A percentile compares a stretch with the other conserved stretches of the same genome.
phyloP scores from a whole-genome alignment of 129 eudicot species.

The Rutidosis leptorrhynchoides region DNA sequence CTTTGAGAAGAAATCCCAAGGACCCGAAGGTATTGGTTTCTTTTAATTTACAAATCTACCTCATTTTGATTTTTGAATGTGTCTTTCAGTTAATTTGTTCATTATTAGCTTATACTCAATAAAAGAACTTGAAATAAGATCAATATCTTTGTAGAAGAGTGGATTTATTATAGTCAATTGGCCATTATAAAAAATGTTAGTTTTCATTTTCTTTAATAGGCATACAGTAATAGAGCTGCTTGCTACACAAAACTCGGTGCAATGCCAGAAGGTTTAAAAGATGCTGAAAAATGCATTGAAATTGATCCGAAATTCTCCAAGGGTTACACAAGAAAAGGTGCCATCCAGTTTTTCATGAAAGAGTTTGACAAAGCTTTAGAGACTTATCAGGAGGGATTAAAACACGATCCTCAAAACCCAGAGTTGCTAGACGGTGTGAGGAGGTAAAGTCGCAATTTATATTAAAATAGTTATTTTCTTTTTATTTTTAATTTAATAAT shows the following conservation, averaged over 20 bases:
- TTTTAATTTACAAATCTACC: too few relatives aligned
- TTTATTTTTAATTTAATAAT: too few relatives aligned
- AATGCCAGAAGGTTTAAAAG: slow-evolving; percentile 91
- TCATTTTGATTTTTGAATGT: too few relatives aligned
- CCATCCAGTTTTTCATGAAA: slow-evolving; percentile 91
- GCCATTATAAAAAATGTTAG: neutral
- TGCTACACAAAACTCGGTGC: slow-evolving; percentile 93
- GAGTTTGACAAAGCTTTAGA: slow-evolving; percentile 95
- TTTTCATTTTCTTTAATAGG: slow-evolving; percentile 33
- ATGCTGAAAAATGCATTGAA: slow-evolving; percentile 95
- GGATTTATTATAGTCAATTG: neutral
- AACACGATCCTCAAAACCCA: slow-evolving; percentile 74
- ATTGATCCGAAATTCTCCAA: slow-evolving; percentile 85
- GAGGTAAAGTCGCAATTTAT: slow-evolving; percentile 46
- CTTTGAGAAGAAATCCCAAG: slow-evolving; percentile 82
- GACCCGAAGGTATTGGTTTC: slow-evolving; percentile 60
- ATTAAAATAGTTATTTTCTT: too few relatives aligned
- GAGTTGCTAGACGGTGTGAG: slow-evolving; percentile 85
- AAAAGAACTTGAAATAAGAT: neutral
- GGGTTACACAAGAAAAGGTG: slow-evolving; percentile 94
- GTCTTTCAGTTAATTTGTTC: too few relatives aligned
- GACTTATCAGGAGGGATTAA: slow-evolving; percentile 85
- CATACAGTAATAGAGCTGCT: slow-evolving; percentile 93
- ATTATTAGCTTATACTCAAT: too few relatives aligned
- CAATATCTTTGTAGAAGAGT: too few relatives aligned